Conservation (phyloP, 2,329 filamentous ascomycete species). For the Rutstroemia sp. region DNA sequence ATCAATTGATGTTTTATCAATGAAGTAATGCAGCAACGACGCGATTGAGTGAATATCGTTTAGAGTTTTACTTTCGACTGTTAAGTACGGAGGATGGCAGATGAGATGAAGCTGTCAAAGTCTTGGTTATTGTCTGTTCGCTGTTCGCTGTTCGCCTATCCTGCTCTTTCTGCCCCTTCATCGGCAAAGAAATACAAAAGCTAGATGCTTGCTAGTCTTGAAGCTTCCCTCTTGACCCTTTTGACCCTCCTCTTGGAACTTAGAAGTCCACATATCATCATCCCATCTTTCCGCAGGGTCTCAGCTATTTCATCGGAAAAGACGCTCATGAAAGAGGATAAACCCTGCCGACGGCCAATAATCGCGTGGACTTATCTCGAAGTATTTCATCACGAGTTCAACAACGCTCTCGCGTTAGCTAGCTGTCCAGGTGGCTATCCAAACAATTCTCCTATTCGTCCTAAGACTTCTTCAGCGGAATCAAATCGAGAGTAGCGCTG, state of each 20-base stretch:
- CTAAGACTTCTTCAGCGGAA: no score
- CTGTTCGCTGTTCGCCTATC: no score
- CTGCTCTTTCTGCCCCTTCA: no score
- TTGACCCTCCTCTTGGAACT: background rate
- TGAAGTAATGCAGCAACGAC: no score
- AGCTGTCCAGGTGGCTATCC: no score
- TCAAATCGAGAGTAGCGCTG: no score
- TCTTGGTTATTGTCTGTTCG: no score
- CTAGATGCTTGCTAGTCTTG: background rate
- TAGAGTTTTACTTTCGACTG: no score
- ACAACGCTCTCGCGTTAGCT: background rate
- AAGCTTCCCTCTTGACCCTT: background rate
- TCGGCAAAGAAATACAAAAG: background rate
- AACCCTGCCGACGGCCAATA: background rate
- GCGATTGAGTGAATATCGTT: no score
- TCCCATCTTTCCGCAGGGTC: background rate
- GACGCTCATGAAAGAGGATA: background rate
- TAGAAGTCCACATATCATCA: background rate
- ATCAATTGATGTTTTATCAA: background rate
- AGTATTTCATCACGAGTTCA: background rate
- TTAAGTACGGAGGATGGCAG: no score
- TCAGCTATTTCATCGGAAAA: background rate
- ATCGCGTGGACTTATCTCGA: background rate
- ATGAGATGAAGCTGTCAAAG: no score
- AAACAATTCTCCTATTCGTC: no score